Conservation (phyloP, 805 yeast species). For the Metahyphopichia silvanorum region DNA sequence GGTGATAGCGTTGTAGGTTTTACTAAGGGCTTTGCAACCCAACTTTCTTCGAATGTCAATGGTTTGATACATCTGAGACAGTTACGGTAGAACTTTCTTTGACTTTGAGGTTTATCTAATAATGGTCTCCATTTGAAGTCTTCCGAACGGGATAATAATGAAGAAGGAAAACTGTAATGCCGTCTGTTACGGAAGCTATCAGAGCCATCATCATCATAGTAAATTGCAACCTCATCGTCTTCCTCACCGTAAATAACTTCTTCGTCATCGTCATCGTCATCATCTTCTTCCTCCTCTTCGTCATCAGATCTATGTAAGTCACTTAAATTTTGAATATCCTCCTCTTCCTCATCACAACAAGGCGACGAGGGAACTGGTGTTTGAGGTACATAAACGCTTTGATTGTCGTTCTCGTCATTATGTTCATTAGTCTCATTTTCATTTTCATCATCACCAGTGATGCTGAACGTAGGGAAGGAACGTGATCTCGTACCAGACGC, state of each 20-base stretch:
- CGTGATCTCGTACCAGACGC: constrained; percentile 3
- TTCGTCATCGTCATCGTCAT: constrained; percentile 9
- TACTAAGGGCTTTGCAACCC: constrained; percentile 49
- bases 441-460: constrained; percentile 10
- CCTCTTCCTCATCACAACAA: constrained; percentile 22
- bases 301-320: constrained; percentile 28
- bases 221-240: constrained; percentile 5
- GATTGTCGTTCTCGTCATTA: constrained; percentile 20
- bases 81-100: constrained; percentile 42
- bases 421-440: constrained; percentile 14
- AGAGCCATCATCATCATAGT: constrained; percentile 12
- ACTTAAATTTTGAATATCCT: constrained; percentile 23
- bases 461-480: constrained; percentile 7
- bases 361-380: neutral
- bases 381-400: constrained; percentile 3
- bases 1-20: constrained; percentile 34
- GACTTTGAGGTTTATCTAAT: constrained; percentile 23
- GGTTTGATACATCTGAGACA: constrained; percentile 57
- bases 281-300: constrained; percentile 22
- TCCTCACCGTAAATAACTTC: constrained; percentile 3
- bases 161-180: constrained; percentile 3
- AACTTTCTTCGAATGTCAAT: constrained; percentile 47
- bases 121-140: constrained; percentile 50
- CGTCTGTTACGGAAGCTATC: constrained; percentile 3
- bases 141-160: constrained; percentile 7